Evolutionary conservation across 257 asterid species (phyloP).

Genomic region (Agastache rugosa): DNA sequence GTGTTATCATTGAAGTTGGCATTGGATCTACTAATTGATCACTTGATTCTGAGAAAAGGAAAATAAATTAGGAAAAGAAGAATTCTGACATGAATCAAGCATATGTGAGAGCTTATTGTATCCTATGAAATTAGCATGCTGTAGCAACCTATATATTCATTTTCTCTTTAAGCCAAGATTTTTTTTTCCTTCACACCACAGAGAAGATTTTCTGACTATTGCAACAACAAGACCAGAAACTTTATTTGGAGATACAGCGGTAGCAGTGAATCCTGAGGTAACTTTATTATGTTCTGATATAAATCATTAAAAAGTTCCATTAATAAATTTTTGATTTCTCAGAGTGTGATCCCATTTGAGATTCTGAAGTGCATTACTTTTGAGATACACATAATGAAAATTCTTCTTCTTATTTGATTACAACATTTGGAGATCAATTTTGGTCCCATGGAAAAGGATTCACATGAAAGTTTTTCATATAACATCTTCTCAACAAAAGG

Average conservation of each 20-base stretch:
- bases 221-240: conserved; percentile 99
- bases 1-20: conserved; percentile 5
- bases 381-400: not conserved
- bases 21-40: not conserved
- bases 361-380: conserved; percentile 13
- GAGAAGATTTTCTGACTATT: conserved; percentile 89
- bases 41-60: not conserved
- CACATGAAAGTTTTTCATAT: no score
- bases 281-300: conserved; percentile 32
- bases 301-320: not conserved
- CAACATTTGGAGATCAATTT: conserved; percentile 11
- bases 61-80: conserved; percentile 17
- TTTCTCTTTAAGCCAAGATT: not conserved
- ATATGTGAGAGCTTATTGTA: not conserved
- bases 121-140: not conserved
- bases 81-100: conserved; percentile 25
- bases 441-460: not conserved
- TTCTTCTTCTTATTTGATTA: not conserved
- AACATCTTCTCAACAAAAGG: no score
- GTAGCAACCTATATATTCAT: conserved; percentile 16
- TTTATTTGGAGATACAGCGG: conserved; percentile 94
- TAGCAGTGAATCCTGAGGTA: conserved; percentile 95
- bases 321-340: conserved; percentile 6
- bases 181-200: conserved; percentile 43
- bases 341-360: conserved; percentile 13